Percentiles rank a stretch among this genome's conserved stretches.
These are phyloP conservation scores for Populus hybrid DNA, from an alignment of 441 rosid species.

Conservation along the genomic window DNA sequence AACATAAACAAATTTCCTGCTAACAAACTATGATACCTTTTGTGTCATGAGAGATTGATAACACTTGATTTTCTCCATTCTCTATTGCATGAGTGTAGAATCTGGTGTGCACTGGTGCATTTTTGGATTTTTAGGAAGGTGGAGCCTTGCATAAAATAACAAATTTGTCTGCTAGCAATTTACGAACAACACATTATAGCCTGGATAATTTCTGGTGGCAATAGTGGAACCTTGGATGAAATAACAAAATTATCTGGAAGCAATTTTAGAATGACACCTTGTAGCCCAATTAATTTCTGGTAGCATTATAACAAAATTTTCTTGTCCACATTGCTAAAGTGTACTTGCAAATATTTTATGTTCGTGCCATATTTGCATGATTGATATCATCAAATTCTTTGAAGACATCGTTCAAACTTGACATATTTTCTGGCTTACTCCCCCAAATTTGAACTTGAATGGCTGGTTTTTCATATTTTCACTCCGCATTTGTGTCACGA, in stretches of 20 bases:
- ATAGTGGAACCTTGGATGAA: not conserved
- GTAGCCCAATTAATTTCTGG: not conserved
- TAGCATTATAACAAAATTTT: not conserved
- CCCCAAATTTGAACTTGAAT: not conserved
- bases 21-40: not conserved
- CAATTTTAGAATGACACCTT: not conserved
- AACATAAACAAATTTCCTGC: not conserved
- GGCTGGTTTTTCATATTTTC: not conserved
- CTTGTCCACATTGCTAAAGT: constrained; percentile 8
- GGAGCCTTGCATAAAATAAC: not conserved
- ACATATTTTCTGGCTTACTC: not conserved
- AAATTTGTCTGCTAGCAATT: not conserved
- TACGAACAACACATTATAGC: not conserved
- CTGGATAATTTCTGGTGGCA: not conserved
- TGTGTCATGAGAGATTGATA: not conserved
- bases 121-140: not conserved
- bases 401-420: not conserved
- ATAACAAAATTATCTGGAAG: not conserved
- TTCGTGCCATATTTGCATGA: not conserved
- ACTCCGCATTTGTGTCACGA: not conserved
- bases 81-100: not conserved
- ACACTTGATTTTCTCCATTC: not conserved
- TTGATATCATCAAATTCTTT: not conserved
- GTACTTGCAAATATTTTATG: not conserved
- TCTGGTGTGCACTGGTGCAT: not conserved